Base-by-base conservation (phyloP, 2,329 filamentous ascomycete genomes). In the Byssothecium circinans region DNA sequence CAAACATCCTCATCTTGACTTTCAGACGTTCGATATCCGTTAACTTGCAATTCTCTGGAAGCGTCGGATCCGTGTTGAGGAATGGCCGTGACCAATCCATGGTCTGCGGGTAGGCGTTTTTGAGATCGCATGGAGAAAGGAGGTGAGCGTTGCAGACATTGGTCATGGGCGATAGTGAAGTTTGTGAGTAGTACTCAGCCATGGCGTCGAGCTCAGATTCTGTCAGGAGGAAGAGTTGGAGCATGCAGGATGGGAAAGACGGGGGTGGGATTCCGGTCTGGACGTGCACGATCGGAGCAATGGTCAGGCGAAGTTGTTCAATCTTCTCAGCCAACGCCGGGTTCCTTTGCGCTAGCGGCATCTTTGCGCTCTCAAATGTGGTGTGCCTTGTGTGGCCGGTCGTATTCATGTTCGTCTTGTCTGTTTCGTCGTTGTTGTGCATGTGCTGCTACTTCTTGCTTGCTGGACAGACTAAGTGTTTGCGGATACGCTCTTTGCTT, bases 151-250 rank as follows among this genome's bases (percentile, higher is more conserved):
- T 15, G 20, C 14, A 23, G 10, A 10, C 7, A 8, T 8, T 4
- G 23, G 38, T 17, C 7, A 5, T n/a, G 2, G 43, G 19, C 8
- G 23, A 10, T 2, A 43, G 43, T 17, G 78, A 81, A 48, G 78
- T 78, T 73, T 91, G 87, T 72, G 88, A 85, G 74, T 90, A 91
- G 71, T 87, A 89, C 56, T 79, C 74, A 2, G 87, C 87, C 33
- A 91, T 78, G 44, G 75, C 74, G 72, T 91, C 87, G 45, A 89
- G 82, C 70, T 91, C 78, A 23, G 72, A 72, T 66, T 88, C 84
- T 14, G 85, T 90, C 30, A 91, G 79, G 25, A 90, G 82, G 79
- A 86, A 88, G 72, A 87, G 89, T 64, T 81, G 79, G 37, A 91
- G 81, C 45, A 90, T 76, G 3, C 82, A 87, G 17, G 64, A 61